Percentiles rank a stretch among this genome's conserved stretches.
phyloP scores from a whole-genome alignment of 306 rosid species.

The Vigna trinervia region DNA sequence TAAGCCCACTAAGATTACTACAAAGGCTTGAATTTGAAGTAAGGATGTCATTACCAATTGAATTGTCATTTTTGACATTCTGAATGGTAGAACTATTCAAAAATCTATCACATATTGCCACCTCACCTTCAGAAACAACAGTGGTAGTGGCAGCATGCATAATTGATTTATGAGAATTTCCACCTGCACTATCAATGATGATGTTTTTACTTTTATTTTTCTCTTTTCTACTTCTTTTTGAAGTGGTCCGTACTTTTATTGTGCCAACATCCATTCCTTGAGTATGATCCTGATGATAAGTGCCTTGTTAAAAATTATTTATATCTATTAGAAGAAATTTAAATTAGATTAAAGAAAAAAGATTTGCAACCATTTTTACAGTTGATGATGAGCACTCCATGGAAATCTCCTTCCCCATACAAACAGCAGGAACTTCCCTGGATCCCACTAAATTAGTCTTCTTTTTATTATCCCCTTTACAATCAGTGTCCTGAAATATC shows the following conservation, averaged over 20 bases:
- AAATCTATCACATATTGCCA: constrained; percentile 41
- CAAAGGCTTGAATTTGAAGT: constrained; percentile 54
- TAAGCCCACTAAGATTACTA: constrained; percentile 50
- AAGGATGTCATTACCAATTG: constrained; percentile 49
- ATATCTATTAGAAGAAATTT: constrained; percentile 51
- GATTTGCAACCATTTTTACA: constrained; percentile 56
- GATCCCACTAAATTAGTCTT: constrained; percentile 52
- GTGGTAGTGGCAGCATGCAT: constrained; percentile 54
- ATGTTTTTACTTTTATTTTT: constrained; percentile 64
- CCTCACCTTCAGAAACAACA: constrained; percentile 56
- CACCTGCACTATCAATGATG: constrained; percentile 46
- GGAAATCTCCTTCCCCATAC: constrained; percentile 54
- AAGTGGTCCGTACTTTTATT: constrained; percentile 63
- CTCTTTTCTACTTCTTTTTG: constrained; percentile 69
- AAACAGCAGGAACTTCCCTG: constrained; percentile 46
- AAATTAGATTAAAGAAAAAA: constrained; percentile 41
- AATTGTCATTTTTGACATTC: constrained; percentile 47
- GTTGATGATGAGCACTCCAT: constrained; percentile 52
- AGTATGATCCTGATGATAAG: constrained; percentile 70
- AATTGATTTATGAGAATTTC: constrained; percentile 47
- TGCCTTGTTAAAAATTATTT: constrained; percentile 59
- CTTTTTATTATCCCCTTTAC: constrained; percentile 51
- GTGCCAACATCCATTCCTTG: constrained; percentile 54
- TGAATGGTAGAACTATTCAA: constrained; percentile 51
- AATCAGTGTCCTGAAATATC: constrained; percentile 62